phyloP scores from a whole-genome alignment of 1,284 basidiomycete species.

The Cronartium quercuum region DNA sequence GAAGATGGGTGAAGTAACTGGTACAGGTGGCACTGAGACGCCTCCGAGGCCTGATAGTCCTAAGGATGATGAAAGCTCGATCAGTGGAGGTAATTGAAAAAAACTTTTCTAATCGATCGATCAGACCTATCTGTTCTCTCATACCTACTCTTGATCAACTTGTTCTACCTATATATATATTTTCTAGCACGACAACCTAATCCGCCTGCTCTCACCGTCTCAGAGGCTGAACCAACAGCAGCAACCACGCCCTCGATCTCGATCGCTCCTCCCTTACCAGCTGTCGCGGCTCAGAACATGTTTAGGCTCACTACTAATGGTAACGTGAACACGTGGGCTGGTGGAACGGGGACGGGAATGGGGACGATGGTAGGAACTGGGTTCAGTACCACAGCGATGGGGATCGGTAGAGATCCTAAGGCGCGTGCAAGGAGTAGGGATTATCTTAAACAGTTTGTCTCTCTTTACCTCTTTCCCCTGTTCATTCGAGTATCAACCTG shows the following conservation, averaged over 20 bases:
- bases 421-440: conserved; percentile 88
- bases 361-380: conserved; percentile 51
- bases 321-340: neutral
- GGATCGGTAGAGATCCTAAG: conserved; percentile 78
- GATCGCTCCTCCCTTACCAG: conserved; percentile 24
- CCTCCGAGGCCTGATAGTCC: conserved; percentile 23
- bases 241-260: conserved; percentile 28
- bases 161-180: neutral
- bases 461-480: neutral
- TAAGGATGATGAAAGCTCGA: conserved; percentile 16
- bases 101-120: neutral
- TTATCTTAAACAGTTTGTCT: conserved; percentile 85
- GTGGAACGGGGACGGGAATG: conserved; percentile 55
- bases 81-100: neutral
- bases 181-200: too few species aligned
- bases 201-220: neutral
- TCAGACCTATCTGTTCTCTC: neutral
- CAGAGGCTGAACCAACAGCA: neutral
- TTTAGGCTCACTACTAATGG: conserved; percentile 44
- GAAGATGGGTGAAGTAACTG: conserved; percentile 48
- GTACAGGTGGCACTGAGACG: conserved; percentile 7
- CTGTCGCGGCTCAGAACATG: conserved; percentile 36
- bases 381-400: conserved; percentile 55
- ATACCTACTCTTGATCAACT: neutral
- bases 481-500: neutral